Evolutionary conservation across 2,329 filamentous ascomycete genomes (phyloP), one percentile per base, ranked within the genome.

Genomic region (Ascochyta clinopodiicola): DNA sequence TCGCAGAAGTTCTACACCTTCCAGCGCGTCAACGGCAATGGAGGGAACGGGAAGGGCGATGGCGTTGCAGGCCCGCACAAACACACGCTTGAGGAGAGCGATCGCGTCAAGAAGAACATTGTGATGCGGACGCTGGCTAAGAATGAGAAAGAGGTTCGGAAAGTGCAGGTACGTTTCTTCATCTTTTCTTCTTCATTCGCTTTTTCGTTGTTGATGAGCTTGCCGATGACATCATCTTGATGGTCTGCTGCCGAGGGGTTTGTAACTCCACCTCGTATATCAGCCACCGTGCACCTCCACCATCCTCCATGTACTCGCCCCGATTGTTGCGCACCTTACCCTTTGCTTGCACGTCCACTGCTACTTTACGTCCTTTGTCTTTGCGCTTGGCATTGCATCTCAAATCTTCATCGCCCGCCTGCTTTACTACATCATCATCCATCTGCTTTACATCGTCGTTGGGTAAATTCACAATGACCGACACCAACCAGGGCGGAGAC

Each of bases 71-170:
- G 88, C 8, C 86, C 87, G n/a, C 90, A 94, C 71, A 88, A 88
- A 64, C 90, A 93, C 73, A 84, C 83, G 0, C 75, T 94, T 7
- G 85, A 85, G 50, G 88, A 88, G 64, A 92, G 89, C 66, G 90
- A 93, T 69, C 84, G 87, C 58, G 88, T 93, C 32, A 93, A 93
- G 78, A 92, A 91, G 79, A 92, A 90, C 60, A 92, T 86, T 60
- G 87, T 92, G 6, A 82, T 89, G 70, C 80, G 90, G 62, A 84
- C 82, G 73, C 67, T 89, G 50, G 77, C 87, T 25, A 86, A 87
- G 70, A 82, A 83, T 63, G 85, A 87, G 46, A 89, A 86, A 72
- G 86, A 88, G 36, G 59, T 81, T 46, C 90, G 85, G 74, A 89
- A 86, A 75, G 74, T 31, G 46, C 69, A 72, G 68, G 73, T 75